phyloP scores from a whole-genome alignment of 306 rosid genomes.

The Pterocarpus santalinus region DNA sequence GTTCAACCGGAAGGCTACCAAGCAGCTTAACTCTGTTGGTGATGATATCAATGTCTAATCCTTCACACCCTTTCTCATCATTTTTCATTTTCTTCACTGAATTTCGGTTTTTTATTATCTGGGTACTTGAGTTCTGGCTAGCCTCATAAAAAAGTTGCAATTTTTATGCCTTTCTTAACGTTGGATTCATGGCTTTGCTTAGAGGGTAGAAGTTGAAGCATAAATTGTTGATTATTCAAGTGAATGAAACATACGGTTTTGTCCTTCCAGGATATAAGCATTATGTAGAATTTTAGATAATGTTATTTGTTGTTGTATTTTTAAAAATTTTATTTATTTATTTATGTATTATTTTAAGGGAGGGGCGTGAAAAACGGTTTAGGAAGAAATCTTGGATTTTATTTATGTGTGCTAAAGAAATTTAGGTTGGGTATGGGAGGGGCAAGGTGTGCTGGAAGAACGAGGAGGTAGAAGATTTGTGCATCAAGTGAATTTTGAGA shows the following conservation, averaged over 20 bases:
- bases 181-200: constrained; percentile 23
- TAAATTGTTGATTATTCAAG: constrained; percentile 2
- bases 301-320: neutral
- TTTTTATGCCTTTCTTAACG: constrained; percentile 15
- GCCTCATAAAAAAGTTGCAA: neutral
- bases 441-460: neutral
- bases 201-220: neutral
- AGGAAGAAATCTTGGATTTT: constrained; percentile 1
- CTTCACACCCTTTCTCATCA: constrained; percentile 23
- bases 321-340: neutral
- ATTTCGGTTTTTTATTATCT: neutral
- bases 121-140: constrained; percentile 1
- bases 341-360: neutral
- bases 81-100: neutral
- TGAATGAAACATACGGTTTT: neutral
- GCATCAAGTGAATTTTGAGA: constrained; percentile 19
- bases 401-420: constrained; percentile 16
- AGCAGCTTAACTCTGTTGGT: constrained; percentile 76
- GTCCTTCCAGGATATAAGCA: neutral
- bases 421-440: constrained; percentile 12
- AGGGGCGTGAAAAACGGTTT: neutral
- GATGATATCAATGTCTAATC: constrained; percentile 74
- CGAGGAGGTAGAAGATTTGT: constrained; percentile 10
- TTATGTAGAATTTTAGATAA: neutral
- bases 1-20: constrained; percentile 81